Conservation (phyloP, 805 yeast species). For the Candida alai region DNA sequence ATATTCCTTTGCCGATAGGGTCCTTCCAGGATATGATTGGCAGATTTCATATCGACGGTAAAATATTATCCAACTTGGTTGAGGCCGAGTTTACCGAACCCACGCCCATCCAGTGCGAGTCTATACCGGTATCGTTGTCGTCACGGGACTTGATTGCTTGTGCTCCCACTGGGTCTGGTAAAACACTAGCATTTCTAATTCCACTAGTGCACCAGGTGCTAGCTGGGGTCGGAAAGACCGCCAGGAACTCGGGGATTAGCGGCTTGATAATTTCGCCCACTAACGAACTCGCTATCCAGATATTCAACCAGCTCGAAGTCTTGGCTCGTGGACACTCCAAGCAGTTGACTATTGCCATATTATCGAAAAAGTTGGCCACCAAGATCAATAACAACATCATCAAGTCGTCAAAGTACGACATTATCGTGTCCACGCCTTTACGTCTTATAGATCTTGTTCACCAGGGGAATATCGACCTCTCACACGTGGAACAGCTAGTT, state of each 20-base stretch:
- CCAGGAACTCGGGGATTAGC: slow-evolving; percentile 50
- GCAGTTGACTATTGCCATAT: slow-evolving; percentile 55
- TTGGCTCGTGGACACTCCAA: slow-evolving; percentile 48
- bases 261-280: slow-evolving; percentile 91
- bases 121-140: slow-evolving; percentile 69
- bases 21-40: slow-evolving; percentile 77
- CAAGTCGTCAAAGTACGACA: slow-evolving; percentile 63
- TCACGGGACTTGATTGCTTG: slow-evolving; percentile 82
- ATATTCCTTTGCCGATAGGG: slow-evolving; percentile 86
- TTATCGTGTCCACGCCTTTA: slow-evolving; percentile 83
- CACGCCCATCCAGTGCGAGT: slow-evolving; percentile 89
- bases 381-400: slow-evolving; percentile 62
- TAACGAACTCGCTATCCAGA: slow-evolving; percentile 88
- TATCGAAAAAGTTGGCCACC: slow-evolving; percentile 68
- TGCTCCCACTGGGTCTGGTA: slow-evolving; percentile 99
- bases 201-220: slow-evolving; percentile 64
- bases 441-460: slow-evolving; percentile 78
- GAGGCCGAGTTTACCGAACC: slow-evolving; percentile 77
- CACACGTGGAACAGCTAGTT: slow-evolving; percentile 67
- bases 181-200: slow-evolving; percentile 83
- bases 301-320: slow-evolving; percentile 60
- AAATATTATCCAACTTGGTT: slow-evolving; percentile 58
- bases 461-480: slow-evolving; percentile 54
- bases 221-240: slow-evolving; percentile 13
- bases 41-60: slow-evolving; percentile 62